phyloP scores from a whole-genome alignment of 2,329 filamentous ascomycete genomes.

The Penicillium psychrosexuale region DNA sequence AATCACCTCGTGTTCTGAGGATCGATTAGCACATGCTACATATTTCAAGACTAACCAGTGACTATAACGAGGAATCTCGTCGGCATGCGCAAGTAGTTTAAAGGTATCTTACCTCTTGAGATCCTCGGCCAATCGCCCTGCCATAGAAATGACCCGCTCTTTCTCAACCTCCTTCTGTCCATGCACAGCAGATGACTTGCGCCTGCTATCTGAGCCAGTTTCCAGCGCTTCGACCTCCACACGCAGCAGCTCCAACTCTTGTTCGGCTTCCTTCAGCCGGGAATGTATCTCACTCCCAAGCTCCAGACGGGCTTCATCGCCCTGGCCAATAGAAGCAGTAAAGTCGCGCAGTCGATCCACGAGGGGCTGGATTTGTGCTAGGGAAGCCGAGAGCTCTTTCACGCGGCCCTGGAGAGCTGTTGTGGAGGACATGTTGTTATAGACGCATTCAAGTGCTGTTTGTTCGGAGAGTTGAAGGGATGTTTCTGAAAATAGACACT shows the following conservation, averaged over 20 bases:
- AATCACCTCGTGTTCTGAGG: slow-evolving; percentile 59
- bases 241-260: slow-evolving; percentile 74
- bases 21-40: slow-evolving; percentile 6
- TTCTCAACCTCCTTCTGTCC: slow-evolving; percentile 61
- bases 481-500: too few relatives aligned
- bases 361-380: slow-evolving; percentile 54
- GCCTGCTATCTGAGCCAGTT: slow-evolving; percentile 39
- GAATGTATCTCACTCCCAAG: slow-evolving; percentile 77
- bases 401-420: slow-evolving; percentile 48
- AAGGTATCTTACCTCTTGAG: slow-evolving; percentile 60
- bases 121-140: slow-evolving; percentile 66
- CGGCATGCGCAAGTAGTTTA: not conserved
- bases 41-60: not conserved
- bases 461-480: too few relatives aligned
- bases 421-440: slow-evolving; percentile 37
- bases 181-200: slow-evolving; percentile 29
- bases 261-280: slow-evolving; percentile 71
- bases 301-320: slow-evolving; percentile 66
- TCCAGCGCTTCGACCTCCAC: slow-evolving; percentile 74
- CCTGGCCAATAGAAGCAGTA: slow-evolving; percentile 60
- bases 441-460: not conserved
- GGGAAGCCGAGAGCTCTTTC: slow-evolving; percentile 51
- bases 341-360: slow-evolving; percentile 58
- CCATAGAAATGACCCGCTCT: slow-evolving; percentile 63
- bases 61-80: not conserved